Evolutionary conservation across 2,329 filamentous ascomycete genomes (phyloP).

Genomic region (Pseudogymnoascus sp.): DNA sequence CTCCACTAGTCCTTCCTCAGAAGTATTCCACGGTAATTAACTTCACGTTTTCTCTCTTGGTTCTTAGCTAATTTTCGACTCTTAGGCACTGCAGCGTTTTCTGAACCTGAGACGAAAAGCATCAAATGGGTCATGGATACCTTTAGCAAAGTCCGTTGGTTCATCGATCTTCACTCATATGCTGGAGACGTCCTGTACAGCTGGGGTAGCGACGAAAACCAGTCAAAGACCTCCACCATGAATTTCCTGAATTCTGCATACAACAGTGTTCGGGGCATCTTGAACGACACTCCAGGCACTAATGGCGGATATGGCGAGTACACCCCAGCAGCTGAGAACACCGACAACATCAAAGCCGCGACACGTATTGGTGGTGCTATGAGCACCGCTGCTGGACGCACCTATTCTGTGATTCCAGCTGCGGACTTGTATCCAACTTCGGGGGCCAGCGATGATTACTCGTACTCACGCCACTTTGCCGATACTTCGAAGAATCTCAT

Average conservation of each 20-base stretch:
- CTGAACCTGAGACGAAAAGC: constrained; percentile 48
- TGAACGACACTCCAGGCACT: constrained; percentile 29
- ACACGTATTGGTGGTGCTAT: constrained; percentile 32
- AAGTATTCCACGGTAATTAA: constrained; percentile 35
- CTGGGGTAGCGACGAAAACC: constrained; percentile 48
- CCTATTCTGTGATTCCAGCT: constrained; percentile 32
- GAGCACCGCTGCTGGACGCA: constrained; percentile 30
- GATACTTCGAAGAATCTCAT: constrained; percentile 31
- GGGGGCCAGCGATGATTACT: constrained; percentile 39
- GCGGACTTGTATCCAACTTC: constrained; percentile 38
- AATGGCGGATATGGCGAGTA: constrained; percentile 38
- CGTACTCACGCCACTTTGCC: constrained; percentile 36
- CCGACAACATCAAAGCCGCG: constrained; percentile 27
- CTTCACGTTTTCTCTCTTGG: not conserved
- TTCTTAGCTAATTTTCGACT: constrained; percentile 3
- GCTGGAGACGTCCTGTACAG: constrained; percentile 44
- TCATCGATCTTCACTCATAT: constrained; percentile 49
- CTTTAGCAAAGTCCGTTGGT: constrained; percentile 44
- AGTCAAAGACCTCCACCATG: constrained; percentile 36
- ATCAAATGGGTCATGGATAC: constrained; percentile 43
- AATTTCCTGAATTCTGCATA: constrained; percentile 45
- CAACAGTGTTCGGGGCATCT: constrained; percentile 41
- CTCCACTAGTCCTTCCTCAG: constrained; percentile 35
- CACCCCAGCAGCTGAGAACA: constrained; percentile 31
- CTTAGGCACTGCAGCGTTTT: constrained; percentile 39